Percentiles rank a stretch among this genome's conserved stretches.
These are phyloP conservation scores for Botrytis galanthina DNA, from an alignment of 2,329 filamentous ascomycete species.

Conservation along the genomic window DNA sequence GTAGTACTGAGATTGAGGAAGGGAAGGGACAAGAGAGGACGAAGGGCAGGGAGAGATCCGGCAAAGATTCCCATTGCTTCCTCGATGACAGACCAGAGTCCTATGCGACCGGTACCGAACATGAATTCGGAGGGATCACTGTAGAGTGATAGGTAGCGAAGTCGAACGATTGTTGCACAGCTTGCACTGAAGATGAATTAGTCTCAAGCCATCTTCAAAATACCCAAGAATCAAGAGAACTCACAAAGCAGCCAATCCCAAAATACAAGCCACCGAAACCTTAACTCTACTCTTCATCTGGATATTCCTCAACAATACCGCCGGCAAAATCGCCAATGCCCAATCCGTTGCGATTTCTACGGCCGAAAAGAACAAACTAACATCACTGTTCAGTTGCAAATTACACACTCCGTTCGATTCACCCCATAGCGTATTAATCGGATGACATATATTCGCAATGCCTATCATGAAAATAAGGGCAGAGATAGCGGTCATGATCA, in stretches of 20 bases:
- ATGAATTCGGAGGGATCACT: constrained; percentile 43
- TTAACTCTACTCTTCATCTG: constrained; percentile 44
- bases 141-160: constrained; percentile 45
- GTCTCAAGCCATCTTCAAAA: background rate
- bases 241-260: constrained; percentile 41
- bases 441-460: constrained; percentile 38
- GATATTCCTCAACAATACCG: constrained; percentile 43
- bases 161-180: constrained; percentile 44
- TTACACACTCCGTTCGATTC: constrained; percentile 36
- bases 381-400: constrained; percentile 35
- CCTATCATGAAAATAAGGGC: constrained; percentile 36
- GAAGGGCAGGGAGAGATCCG: constrained; percentile 47
- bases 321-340: constrained; percentile 43
- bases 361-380: constrained; percentile 40
- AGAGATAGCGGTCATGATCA: constrained; percentile 29
- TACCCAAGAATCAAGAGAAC: constrained; percentile 19
- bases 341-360: constrained; percentile 44
- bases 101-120: constrained; percentile 43
- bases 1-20: constrained; percentile 27
- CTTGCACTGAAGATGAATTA: constrained; percentile 36
- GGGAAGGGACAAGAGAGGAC: constrained; percentile 43
- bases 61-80: constrained; percentile 51
- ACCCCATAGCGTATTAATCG: constrained; percentile 38
- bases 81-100: constrained; percentile 49
- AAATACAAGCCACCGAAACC: constrained; percentile 37